Evolutionary conservation across 495 filamentous ascomycete species (phyloP), one percentile per base, ranked within the genome.

Genomic region (Xylaria telfairii): DNA sequence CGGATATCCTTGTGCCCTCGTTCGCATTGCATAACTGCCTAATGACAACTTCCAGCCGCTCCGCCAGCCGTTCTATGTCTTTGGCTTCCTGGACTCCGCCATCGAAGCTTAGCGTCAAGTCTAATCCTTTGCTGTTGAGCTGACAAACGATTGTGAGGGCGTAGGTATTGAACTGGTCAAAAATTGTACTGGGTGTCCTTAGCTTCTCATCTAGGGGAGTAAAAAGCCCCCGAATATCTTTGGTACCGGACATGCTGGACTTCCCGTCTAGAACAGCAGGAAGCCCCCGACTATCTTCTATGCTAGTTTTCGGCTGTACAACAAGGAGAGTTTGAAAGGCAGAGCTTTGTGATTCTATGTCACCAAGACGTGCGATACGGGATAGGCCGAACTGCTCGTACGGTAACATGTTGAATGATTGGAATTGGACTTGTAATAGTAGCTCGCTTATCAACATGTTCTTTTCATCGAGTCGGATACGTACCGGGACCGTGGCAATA

Each of bases 401-500:
- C 32, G 54, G 54, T 13, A 59, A 17, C 54, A 59, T 59, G 24
- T 37, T 21, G 10, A 21, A 13, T 21, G 32, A 17, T 59, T 59
- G 54, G 13, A 30, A 19, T 19, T 59, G 54, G 21, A 59, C 26
- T 37, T 59, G 54, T 10, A 13, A 19, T 28, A 37, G 26, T 17
- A 59, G 32, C 26, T 59, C 54, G 10, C 28, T 17, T 17, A 59
- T 32, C n/a, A 26, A 19, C 49, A 28, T 28, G 54, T 13, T 32
- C 13, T 21, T 49, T 24, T 19, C 10, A 32, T 59, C 28, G 13
- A 59, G 10, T 17, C 21, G 74, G 8, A 71, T 57, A 63, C 47
- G 62, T 60, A 68, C 59, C 46, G 69, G 57, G 51, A 74, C 69
- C 39, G 70, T 64, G 63, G 47, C 47, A 30, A 76, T 72, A 32